phyloP scores from a whole-genome alignment of 306 rosid species.

The Pyrus bretschneideri region DNA sequence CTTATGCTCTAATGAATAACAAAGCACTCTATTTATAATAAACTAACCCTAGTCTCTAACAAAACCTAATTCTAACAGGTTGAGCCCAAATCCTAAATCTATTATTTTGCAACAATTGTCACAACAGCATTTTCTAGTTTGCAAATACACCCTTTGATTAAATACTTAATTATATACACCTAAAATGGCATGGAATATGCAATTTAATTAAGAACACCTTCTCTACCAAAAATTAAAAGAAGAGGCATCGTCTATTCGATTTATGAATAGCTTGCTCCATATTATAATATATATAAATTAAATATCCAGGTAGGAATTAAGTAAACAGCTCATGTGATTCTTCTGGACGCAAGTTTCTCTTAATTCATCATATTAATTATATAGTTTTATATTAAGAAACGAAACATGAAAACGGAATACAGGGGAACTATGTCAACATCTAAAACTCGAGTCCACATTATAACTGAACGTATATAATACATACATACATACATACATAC shows the following conservation, averaged over 20 bases:
- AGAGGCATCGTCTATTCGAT: neutral
- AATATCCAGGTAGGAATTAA: neutral
- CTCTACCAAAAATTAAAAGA: neutral
- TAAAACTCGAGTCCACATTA: neutral
- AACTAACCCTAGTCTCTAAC: no score
- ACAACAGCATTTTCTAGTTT: slow-evolving; percentile 6
- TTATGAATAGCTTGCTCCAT: no score
- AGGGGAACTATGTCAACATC: neutral
- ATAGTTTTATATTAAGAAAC: neutral
- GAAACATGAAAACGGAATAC: neutral
- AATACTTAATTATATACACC: neutral
- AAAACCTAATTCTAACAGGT: no score
- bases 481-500: no score
- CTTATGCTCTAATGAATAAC: no score
- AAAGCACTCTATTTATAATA: no score
- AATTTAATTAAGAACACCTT: neutral
- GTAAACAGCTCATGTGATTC: neutral
- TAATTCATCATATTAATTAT: neutral
- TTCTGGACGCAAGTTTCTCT: neutral
- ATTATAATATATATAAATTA: neutral
- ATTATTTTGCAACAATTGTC: no score
- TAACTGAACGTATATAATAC: neutral
- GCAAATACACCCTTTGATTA: neutral
- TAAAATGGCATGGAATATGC: no score
- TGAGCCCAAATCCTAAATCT: no score